Conservation (phyloP, 2,329 filamentous ascomycete species). For the Blastomyces gilchristii region DNA sequence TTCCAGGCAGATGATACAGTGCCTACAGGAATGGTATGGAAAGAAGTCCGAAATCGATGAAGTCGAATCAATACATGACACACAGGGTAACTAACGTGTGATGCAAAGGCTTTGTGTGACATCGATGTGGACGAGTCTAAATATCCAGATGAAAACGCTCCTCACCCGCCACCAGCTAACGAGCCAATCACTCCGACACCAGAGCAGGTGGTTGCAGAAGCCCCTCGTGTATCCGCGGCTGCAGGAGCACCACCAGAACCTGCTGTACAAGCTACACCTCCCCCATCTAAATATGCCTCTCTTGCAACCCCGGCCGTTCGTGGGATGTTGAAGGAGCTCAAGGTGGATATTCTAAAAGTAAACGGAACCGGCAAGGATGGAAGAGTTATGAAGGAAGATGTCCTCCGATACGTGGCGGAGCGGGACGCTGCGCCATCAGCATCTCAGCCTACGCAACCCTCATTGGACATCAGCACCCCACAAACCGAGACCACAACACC, state of each 20-base stretch:
- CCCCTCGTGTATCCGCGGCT: constrained; percentile 11
- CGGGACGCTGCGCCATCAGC: constrained; percentile 34
- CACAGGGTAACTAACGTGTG: neutral
- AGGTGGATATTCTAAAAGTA: constrained; percentile 67
- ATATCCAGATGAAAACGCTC: constrained; percentile 47
- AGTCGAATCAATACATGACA: neutral
- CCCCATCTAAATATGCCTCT: constrained; percentile 53
- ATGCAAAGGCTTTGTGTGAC: constrained; percentile 66
- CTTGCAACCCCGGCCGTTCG: constrained; percentile 88
- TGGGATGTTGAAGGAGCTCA: constrained; percentile 70
- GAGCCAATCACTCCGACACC: constrained; percentile 15
- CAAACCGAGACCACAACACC: constrained; percentile 59
- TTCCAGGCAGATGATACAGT: constrained; percentile 96
- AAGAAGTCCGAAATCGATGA: neutral
- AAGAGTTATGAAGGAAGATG: constrained; percentile 84
- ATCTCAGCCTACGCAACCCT: constrained; percentile 24
- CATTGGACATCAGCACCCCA: constrained; percentile 14
- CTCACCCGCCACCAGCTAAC: constrained; percentile 6
- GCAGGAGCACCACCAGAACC: constrained; percentile 9
- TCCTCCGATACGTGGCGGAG: constrained; percentile 57
- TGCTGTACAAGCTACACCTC: constrained; percentile 10
- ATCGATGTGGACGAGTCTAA: constrained; percentile 81
- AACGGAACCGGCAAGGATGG: constrained; percentile 83
- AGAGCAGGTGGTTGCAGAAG: constrained; percentile 14
- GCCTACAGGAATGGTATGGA: constrained; percentile 62